A percentile compares a stretch with the other conserved stretches of the same genome.
These are phyloP conservation scores for Glycine tomentella DNA, from an alignment of 306 rosid genomes.

Conservation along the genomic window DNA sequence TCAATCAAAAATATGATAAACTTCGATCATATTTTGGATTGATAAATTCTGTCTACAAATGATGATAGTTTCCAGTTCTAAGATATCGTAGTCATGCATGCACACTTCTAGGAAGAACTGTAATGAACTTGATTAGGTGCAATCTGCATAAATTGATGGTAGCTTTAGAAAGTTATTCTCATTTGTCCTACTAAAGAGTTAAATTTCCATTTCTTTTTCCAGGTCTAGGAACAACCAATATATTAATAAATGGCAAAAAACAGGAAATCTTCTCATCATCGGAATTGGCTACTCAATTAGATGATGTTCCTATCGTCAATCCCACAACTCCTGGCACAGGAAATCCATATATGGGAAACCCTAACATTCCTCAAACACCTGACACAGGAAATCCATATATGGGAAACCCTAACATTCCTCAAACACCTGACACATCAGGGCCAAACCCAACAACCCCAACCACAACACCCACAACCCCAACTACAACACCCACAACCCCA, in stretches of 20 bases:
- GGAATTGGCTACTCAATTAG: conserved; percentile 51
- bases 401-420: conserved; percentile 52
- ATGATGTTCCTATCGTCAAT: conserved; percentile 65
- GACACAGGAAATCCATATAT: conserved; percentile 53
- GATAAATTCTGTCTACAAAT: not conserved
- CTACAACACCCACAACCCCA: no score
- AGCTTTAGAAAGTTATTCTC: conserved; percentile 5
- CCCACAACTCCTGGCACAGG: conserved; percentile 66
- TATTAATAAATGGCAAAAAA: conserved; percentile 45
- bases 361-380: conserved; percentile 58
- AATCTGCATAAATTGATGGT: not conserved
- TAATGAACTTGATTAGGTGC: conserved; percentile 22
- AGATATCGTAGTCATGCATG: not conserved
- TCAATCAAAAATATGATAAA: not conserved
- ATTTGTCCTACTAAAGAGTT: not conserved
- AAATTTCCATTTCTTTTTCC: conserved; percentile 49
- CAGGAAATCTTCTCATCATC: conserved; percentile 56
- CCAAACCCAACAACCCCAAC: conserved; percentile 49
- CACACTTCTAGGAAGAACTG: not conserved
- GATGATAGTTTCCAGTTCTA: conserved; percentile 12
- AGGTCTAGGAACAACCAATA: conserved; percentile 64
- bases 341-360: conserved; percentile 52
- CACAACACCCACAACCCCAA: no score
- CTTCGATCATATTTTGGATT: no score
- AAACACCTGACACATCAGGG: conserved; percentile 53